Base-by-base conservation (phyloP, 1,284 basidiomycete species). In the Ustilago loliicola region DNA sequence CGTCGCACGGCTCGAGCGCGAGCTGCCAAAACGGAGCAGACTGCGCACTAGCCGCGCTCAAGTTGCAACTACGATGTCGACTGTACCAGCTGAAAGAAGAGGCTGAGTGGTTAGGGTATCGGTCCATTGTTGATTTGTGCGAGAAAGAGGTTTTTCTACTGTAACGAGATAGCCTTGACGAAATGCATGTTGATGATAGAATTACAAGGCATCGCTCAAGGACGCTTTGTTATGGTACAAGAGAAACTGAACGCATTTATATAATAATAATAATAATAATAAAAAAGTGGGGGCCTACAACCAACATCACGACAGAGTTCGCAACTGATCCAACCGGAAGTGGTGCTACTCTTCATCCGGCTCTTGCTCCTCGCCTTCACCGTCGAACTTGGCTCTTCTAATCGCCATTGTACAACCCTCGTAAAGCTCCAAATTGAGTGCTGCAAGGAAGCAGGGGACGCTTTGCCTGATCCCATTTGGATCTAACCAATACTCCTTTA, bases 381-480 rank as follows among this genome's bases (percentile, higher is more conserved):
- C 47, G 15, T 70, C 58, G 27, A 66, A 64, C 29, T 36, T 52
- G 2, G 25, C 40, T 40, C 66, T 36, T 17, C 71, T 61, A 0
- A 74, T 58, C 1, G 76, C 76, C 76, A 74, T 74, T 15, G 76
- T 78, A 53, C 76, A 78, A 25, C 71, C 72, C 51, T 86, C 85
- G 66, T 84, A 89, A 80, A 88, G 85, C 84, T 89, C 88, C 34
- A 88, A 81, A 34, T 88, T 89, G 23, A 89, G 86, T 59, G 88
- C 88, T 0, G 88, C 88, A 78, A 89, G 80, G 77, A 89, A 89
- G 36, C 89, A 89, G 1, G 89, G 89, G 0, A 89, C 87, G 65
- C 87, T 88, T 79, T 89, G 88, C 34, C 88, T 85, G 6, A 75
- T 54, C 0, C 82, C 80, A 67, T 88, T 87, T 2, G 85, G 85